Conservation (phyloP, 148 eudicot genomes). For the Chenopodium quinoa region DNA sequence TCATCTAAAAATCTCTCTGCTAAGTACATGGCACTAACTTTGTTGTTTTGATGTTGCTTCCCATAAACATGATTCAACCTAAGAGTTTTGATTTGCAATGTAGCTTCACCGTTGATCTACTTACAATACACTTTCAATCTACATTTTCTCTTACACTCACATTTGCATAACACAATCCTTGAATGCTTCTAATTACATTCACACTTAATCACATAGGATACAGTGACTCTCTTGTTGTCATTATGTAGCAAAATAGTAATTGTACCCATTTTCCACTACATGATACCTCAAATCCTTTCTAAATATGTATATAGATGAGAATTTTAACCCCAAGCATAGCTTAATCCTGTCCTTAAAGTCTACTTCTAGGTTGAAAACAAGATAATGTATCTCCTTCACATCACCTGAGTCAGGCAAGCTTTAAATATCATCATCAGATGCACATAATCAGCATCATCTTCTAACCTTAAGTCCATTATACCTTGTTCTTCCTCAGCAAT, state of each 20-base stretch:
- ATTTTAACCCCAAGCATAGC: too few relatives aligned
- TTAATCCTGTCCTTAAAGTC: too few relatives aligned
- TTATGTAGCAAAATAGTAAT: neutral
- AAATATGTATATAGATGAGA: too few relatives aligned
- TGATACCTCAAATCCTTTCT: too few relatives aligned
- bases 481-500: too few relatives aligned
- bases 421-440: too few relatives aligned
- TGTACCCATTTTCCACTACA: neutral
- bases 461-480: too few relatives aligned
- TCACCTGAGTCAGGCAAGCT: too few relatives aligned
- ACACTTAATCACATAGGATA: neutral
- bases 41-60: neutral
- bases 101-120: neutral
- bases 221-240: neutral
- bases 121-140: neutral
- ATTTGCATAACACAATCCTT: neutral
- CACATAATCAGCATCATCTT: too few relatives aligned
- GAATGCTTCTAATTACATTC: neutral
- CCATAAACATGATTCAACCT: neutral
- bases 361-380: too few relatives aligned
- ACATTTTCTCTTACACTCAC: neutral
- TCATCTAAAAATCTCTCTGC: neutral
- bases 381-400: too few relatives aligned
- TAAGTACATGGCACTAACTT: neutral
- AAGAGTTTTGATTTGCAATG: neutral